phyloP scores from a whole-genome alignment of 129 eudicot genomes.

The Escallonia rubra region DNA sequence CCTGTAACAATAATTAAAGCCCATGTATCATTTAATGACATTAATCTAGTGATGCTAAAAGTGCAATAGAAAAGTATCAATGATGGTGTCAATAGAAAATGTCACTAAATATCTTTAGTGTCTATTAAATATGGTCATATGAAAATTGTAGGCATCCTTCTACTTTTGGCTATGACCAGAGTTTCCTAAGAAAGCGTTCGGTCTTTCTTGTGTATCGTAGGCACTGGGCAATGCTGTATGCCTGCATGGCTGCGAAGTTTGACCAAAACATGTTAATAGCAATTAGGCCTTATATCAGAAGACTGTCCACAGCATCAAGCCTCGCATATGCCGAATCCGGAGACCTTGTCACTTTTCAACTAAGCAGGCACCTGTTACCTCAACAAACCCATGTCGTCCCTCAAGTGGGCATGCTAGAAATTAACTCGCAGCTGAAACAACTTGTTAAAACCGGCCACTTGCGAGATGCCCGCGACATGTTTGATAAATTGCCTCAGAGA shows the following conservation, averaged over 20 bases:
- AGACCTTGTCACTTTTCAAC: conserved; percentile 6
- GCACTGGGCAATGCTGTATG: no score
- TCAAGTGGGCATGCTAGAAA: conserved; percentile 27
- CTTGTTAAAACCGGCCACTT: conserved; percentile 46
- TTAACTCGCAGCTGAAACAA: conserved; percentile 46
- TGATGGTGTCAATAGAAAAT: no score
- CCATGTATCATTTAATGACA: no score
- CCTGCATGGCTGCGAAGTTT: conserved; percentile 14
- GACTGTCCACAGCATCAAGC: conserved; percentile 38
- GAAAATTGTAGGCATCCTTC: no score
- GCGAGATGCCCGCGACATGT: conserved; percentile 63
- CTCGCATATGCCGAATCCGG: conserved; percentile 29
- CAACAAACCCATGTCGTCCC: conserved; percentile 23
- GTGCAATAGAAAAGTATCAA: no score
- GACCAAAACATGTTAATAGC: conserved; percentile 27
- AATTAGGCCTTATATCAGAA: conserved; percentile 33
- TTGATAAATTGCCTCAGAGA: conserved; percentile 68
- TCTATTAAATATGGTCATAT: no score
- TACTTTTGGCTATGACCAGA: no score
- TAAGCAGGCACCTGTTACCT: not conserved
- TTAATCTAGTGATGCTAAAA: no score
- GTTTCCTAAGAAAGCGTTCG: no score
- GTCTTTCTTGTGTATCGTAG: no score
- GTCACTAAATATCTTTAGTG: no score
- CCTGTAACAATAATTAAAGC: no score